Percentiles rank a stretch among this genome's conserved stretches.
Evolutionary conservation across 768 basidiomycete genomes (phyloP).

Genomic region (Boletus pseudo-olivaceus): DNA sequence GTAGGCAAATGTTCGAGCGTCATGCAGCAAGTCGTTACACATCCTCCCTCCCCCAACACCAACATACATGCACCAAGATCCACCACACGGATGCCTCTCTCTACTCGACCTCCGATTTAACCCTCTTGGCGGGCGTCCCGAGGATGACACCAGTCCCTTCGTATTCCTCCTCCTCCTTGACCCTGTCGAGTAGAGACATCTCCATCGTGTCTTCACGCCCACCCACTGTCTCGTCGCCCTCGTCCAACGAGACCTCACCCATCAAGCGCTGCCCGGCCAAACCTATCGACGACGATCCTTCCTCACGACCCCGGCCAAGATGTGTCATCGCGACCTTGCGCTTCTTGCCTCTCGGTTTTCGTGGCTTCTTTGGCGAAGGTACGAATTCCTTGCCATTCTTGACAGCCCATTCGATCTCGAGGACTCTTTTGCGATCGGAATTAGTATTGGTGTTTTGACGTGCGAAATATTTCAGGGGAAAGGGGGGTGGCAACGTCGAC

Average conservation of each 20-base stretch:
- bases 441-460: not conserved
- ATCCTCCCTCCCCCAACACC: too few species aligned
- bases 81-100: not conserved
- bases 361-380: slow-evolving; percentile 48
- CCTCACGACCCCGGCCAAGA: slow-evolving; percentile 9
- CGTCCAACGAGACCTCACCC: slow-evolving; percentile 32
- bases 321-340: slow-evolving; percentile 28
- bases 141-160: slow-evolving; percentile 17
- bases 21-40: not conserved
- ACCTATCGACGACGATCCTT: slow-evolving; percentile 12
- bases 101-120: slow-evolving; percentile 20
- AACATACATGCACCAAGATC: not conserved
- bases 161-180: slow-evolving; percentile 32
- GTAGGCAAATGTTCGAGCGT: not conserved
- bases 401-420: slow-evolving; percentile 79
- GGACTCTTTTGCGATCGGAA: slow-evolving; percentile 49
- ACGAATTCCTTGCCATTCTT: slow-evolving; percentile 58
- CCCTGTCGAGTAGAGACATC: slow-evolving; percentile 7
- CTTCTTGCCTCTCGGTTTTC: slow-evolving; percentile 33
- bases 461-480: not conserved
- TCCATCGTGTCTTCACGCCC: slow-evolving; percentile 12
- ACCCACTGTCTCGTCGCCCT: slow-evolving; percentile 33
- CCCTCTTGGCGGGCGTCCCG: slow-evolving; percentile 29
- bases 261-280: slow-evolving; percentile 12
- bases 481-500: not conserved